Percentiles rank a stretch among this genome's conserved stretches.
phyloP scores from a whole-genome alignment of 2,329 filamentous ascomycete species.

The Stachybotrys echinatus region DNA sequence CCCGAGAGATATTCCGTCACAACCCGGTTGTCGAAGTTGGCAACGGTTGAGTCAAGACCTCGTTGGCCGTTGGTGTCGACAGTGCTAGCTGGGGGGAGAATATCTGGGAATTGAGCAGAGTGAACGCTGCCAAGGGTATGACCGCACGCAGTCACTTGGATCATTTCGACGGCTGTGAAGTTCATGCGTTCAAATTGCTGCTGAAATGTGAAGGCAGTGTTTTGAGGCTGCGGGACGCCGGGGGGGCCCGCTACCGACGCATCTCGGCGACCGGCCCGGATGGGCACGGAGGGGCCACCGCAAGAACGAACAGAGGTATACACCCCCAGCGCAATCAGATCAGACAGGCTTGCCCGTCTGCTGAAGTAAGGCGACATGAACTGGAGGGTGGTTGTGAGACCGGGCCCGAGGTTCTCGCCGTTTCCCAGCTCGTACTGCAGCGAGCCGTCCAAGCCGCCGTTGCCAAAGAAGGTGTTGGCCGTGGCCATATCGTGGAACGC shows the following conservation, averaged over 20 bases:
- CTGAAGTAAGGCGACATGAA: constrained; percentile 51
- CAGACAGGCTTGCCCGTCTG: constrained; percentile 45
- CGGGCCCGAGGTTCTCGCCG: constrained; percentile 52
- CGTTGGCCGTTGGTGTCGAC: constrained; percentile 33
- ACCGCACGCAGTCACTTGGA: constrained; percentile 54
- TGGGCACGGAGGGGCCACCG: constrained; percentile 49
- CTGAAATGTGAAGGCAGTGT: constrained; percentile 43
- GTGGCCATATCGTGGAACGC: constrained; percentile 60
- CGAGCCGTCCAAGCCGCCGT: constrained; percentile 54
- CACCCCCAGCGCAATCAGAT: constrained; percentile 53
- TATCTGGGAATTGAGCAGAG: constrained; percentile 43
- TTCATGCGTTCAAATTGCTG: constrained; percentile 55
- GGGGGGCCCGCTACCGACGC: constrained; percentile 38
- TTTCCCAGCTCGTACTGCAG: constrained; percentile 52
- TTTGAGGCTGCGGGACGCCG: constrained; percentile 54
- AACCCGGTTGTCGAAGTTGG: constrained; percentile 50
- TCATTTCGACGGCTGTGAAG: constrained; percentile 52
- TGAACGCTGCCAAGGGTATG: constrained; percentile 59
- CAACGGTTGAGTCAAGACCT: constrained; percentile 41
- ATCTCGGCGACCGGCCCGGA: constrained; percentile 50
- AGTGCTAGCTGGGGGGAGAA: constrained; percentile 39
- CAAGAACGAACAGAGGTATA: constrained; percentile 55
- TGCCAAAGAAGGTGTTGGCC: constrained; percentile 38
- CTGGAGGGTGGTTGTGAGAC: constrained; percentile 46
- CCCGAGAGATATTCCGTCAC: constrained; percentile 52